Percentiles rank a stretch among this genome's conserved stretches.
phyloP scores from a whole-genome alignment of 1,284 basidiomycete genomes.

The Ganoderma multipileum region DNA sequence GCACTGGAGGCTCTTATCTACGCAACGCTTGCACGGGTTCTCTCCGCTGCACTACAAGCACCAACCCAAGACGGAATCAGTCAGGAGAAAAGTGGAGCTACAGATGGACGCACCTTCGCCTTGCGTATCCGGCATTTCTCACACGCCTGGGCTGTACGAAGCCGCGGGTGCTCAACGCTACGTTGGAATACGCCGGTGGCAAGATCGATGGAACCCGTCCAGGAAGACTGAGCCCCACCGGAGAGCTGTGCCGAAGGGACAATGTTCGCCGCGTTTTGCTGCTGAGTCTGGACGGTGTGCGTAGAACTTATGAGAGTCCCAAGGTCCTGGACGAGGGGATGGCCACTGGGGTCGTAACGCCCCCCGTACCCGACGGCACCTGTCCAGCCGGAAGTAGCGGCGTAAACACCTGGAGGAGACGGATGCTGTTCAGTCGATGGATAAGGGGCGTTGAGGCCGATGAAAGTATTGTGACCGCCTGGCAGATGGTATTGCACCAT shows the following conservation, averaged over 20 bases:
- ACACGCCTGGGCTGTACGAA: slow-evolving; percentile 52
- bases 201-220: slow-evolving; percentile 62
- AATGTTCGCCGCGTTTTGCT: slow-evolving; percentile 5
- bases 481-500: background rate
- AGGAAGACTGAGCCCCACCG: slow-evolving; percentile 26
- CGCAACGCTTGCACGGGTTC: slow-evolving; percentile 47
- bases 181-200: slow-evolving; percentile 65
- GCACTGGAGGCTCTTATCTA: slow-evolving; percentile 44
- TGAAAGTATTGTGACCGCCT: background rate
- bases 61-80: background rate
- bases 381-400: slow-evolving; percentile 20
- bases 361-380: slow-evolving; percentile 8
- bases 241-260: background rate
- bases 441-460: background rate
- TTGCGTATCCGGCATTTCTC: slow-evolving; percentile 52
- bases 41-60: slow-evolving; percentile 48
- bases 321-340: slow-evolving; percentile 18
- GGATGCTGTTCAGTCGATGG: background rate
- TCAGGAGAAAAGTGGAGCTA: background rate
- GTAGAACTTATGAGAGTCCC: slow-evolving; percentile 26
- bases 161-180: slow-evolving; percentile 62
- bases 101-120: slow-evolving; percentile 44
- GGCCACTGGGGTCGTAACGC: slow-evolving; percentile 12
- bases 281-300: slow-evolving; percentile 27
- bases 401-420: slow-evolving; percentile 10